Percentiles rank a stretch among this genome's conserved stretches.
phyloP scores from a whole-genome alignment of 345 rosid genomes.

The Kandelia obovata region DNA sequence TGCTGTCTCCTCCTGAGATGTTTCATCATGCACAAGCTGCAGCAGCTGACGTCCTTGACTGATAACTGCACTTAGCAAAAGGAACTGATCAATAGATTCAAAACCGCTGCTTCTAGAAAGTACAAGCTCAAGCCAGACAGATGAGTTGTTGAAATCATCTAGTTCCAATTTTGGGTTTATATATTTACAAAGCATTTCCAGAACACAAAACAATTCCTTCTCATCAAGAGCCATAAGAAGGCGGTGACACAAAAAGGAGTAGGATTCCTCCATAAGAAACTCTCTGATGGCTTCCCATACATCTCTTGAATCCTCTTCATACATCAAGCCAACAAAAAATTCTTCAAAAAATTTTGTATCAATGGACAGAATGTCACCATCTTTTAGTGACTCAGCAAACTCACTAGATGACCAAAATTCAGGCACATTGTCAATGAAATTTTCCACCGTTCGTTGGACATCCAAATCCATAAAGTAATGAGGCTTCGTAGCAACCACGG shows the following conservation, averaged over 20 bases:
- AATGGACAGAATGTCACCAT: conserved; percentile 64
- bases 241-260: conserved; percentile 58
- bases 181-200: conserved; percentile 44
- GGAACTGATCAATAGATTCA: conserved; percentile 58
- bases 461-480: conserved; percentile 92
- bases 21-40: conserved; percentile 58
- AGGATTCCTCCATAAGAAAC: conserved; percentile 60
- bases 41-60: conserved; percentile 64
- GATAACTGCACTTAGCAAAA: conserved; percentile 58
- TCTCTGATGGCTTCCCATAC: conserved; percentile 67
- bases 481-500: conserved; percentile 90
- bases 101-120: conserved; percentile 41
- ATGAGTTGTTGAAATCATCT: conserved; percentile 32
- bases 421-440: conserved; percentile 74
- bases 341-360: conserved; percentile 67
- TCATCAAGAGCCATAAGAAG: conserved; percentile 76
- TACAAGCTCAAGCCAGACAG: conserved; percentile 57
- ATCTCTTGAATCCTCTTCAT: conserved; percentile 55
- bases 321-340: conserved; percentile 59
- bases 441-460: conserved; percentile 63
- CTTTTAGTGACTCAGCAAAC: conserved; percentile 73
- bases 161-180: conserved; percentile 26
- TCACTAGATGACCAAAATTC: conserved; percentile 88
- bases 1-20: conserved; percentile 36
- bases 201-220: conserved; percentile 44